A percentile compares a stretch with the other conserved stretches of the same genome.
Conservation (phyloP, 148 eudicot species). For the Rhododendron molle region DNA sequence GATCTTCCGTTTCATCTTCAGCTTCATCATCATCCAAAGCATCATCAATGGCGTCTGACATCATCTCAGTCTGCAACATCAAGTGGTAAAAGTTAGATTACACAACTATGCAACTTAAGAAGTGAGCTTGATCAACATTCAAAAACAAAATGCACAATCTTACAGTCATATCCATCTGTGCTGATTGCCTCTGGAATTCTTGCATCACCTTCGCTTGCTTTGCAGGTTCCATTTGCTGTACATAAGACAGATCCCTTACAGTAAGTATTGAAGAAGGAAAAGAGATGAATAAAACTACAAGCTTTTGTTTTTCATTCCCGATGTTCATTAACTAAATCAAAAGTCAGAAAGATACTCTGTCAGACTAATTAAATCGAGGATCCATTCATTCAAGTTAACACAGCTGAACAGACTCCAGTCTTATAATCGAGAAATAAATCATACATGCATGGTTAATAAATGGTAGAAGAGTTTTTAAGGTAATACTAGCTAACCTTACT, state of each 20-base stretch:
- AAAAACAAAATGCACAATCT: constrained; percentile 21
- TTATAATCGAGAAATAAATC: not conserved
- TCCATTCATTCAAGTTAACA: not conserved
- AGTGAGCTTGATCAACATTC: not conserved
- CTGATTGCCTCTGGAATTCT: constrained; percentile 91
- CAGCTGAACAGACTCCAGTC: not conserved
- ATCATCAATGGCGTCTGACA: constrained; percentile 94
- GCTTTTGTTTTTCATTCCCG: not conserved
- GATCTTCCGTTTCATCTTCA: constrained; percentile 92
- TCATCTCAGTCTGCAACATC: constrained; percentile 79
- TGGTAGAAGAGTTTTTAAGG: not conserved
- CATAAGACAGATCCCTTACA: not conserved
- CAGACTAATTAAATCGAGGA: not conserved
- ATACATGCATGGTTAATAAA: not conserved
- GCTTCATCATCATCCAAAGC: constrained; percentile 91
- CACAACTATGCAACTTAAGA: constrained; percentile 9
- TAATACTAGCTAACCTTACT: constrained; percentile 53
- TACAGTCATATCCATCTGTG: constrained; percentile 97
- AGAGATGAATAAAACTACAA: not conserved
- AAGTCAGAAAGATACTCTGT: not conserved
- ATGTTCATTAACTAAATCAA: not conserved
- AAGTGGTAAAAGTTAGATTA: constrained; percentile 1
- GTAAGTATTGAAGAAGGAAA: not conserved
- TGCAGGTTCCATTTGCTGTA: constrained; percentile 92
- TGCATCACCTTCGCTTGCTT: constrained; percentile 71